A percentile compares a stretch with the other conserved stretches of the same genome.
phyloP scores from a whole-genome alignment of 2,329 filamentous ascomycete species.

The Microdochium nivale region DNA sequence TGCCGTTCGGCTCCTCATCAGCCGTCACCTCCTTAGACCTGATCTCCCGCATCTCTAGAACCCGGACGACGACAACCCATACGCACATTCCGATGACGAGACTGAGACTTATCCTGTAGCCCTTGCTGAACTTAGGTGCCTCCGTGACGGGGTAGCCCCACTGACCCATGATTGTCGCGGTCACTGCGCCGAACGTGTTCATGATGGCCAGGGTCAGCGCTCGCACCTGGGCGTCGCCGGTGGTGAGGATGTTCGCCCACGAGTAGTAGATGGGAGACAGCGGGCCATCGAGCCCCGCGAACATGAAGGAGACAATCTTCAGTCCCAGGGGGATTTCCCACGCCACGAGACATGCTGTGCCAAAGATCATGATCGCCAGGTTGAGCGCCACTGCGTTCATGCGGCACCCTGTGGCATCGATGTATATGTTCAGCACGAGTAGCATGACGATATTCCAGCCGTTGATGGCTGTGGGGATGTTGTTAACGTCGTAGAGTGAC shows the following conservation, averaged over 20 bases:
- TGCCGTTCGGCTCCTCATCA: slow-evolving; percentile 1
- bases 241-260: slow-evolving; percentile 25
- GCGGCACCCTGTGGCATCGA: slow-evolving; percentile 24
- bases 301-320: slow-evolving; percentile 22
- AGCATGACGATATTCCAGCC: slow-evolving; percentile 27
- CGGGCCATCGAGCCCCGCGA: slow-evolving; percentile 24
- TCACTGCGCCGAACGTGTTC: slow-evolving; percentile 22
- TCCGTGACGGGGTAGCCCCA: slow-evolving; percentile 23
- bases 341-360: slow-evolving; percentile 19
- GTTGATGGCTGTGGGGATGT: slow-evolving; percentile 35
- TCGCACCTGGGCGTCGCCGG: slow-evolving; percentile 24
- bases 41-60: slow-evolving; percentile 6
- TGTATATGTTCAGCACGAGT: slow-evolving; percentile 30
- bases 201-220: slow-evolving; percentile 25
- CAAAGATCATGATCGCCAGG: slow-evolving; percentile 22
- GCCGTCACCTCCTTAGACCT: neutral
- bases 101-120: slow-evolving; percentile 19
- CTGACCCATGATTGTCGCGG: slow-evolving; percentile 20
- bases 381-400: slow-evolving; percentile 23
- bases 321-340: slow-evolving; percentile 23
- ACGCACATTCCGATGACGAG: slow-evolving; percentile 14
- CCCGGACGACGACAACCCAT: slow-evolving; percentile 12
- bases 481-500: slow-evolving; percentile 36
- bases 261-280: slow-evolving; percentile 24
- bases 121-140: slow-evolving; percentile 18